Percentiles rank a stretch among this genome's conserved stretches.
These are phyloP conservation scores for Fraxinus sp. DNA, from an alignment of 305 asterid genomes.

Conservation along the genomic window DNA sequence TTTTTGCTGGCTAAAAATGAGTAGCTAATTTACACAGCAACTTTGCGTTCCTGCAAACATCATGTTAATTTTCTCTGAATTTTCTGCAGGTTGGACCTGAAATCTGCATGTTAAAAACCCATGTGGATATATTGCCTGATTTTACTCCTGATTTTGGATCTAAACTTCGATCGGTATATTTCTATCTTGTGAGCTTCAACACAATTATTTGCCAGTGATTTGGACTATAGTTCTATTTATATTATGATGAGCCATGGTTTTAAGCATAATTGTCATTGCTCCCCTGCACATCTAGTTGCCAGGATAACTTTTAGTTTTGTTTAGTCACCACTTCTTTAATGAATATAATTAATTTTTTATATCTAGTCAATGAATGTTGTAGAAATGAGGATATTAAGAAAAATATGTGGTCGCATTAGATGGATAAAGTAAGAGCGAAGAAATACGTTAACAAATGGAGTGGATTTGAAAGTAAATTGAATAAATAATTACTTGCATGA, in stretches of 20 bases:
- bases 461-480: background rate
- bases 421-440: background rate
- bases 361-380: background rate
- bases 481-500: background rate
- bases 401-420: background rate
- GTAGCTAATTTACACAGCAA: background rate
- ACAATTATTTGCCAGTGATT: background rate
- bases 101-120: conserved; percentile 96
- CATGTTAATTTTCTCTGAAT: background rate
- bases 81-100: conserved; percentile 91
- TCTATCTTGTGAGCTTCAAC: conserved; percentile 20
- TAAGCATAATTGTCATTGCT: background rate
- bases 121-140: conserved; percentile 94
- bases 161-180: conserved; percentile 79
- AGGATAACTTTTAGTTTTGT: background rate
- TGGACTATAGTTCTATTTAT: background rate
- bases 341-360: background rate
- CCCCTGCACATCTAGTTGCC: background rate
- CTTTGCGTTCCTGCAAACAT: background rate
- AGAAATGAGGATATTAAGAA: background rate
- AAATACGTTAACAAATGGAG: background rate
- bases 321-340: background rate
- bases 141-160: conserved; percentile 89
- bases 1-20: background rate
- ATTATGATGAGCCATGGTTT: background rate